Percentiles rank a stretch among this genome's conserved stretches.
phyloP scores from a whole-genome alignment of 768 basidiomycete genomes.

The Podaxis mareebaensis region DNA sequence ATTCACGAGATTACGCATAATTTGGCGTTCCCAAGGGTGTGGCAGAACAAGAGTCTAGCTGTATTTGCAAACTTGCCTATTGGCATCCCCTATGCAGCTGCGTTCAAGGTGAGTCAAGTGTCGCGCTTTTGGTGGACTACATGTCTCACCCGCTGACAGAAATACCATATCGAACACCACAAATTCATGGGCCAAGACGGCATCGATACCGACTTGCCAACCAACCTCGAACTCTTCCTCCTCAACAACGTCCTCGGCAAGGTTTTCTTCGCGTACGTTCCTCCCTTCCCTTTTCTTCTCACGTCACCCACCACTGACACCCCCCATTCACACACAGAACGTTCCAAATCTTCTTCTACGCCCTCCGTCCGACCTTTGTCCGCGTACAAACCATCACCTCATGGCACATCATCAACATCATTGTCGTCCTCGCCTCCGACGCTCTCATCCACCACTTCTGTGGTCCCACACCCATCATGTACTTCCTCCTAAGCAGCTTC shows the following conservation, averaged over 20 bases:
- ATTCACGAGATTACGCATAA: constrained; percentile 99
- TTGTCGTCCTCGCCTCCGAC: constrained; percentile 72
- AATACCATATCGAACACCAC: constrained; percentile 96
- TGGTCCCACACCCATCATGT: constrained; percentile 59
- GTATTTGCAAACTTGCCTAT: constrained; percentile 93
- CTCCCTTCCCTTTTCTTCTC: constrained; percentile 24
- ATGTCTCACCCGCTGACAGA: constrained; percentile 36
- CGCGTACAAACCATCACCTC: constrained; percentile 75
- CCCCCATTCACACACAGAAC: constrained; percentile 50
- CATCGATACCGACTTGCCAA: constrained; percentile 94
- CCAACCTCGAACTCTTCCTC: constrained; percentile 77
- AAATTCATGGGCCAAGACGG: constrained; percentile 95
- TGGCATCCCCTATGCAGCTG: constrained; percentile 90
- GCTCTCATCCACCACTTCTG: constrained; percentile 52
- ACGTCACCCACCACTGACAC: not conserved
- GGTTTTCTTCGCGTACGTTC: constrained; percentile 90
- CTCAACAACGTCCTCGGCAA: constrained; percentile 97
- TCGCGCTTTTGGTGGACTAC: not conserved
- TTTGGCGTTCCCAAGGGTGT: constrained; percentile 83
- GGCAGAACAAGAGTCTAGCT: constrained; percentile 83
- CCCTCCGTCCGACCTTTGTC: constrained; percentile 91
- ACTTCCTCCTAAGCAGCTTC: constrained; percentile 88
- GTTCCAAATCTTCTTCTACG: constrained; percentile 98
- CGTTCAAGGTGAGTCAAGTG: constrained; percentile 74
- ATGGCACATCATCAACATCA: constrained; percentile 85